Percentiles rank a stretch among this genome's conserved stretches.
Conservation (phyloP, 345 rosid genomes). For the Rhodamnia rubescens region DNA sequence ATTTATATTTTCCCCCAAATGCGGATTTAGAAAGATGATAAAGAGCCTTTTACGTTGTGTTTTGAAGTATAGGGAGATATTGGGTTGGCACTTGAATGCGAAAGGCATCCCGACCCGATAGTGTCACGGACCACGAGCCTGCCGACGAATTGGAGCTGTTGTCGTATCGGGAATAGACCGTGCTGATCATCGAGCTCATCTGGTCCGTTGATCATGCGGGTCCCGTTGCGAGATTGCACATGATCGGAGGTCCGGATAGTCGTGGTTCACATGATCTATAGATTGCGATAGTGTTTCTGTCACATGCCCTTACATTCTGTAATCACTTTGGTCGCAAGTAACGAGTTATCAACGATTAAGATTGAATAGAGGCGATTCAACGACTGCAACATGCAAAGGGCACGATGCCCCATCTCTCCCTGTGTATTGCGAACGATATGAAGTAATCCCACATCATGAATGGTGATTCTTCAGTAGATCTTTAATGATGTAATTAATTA, state of each 20-base stretch:
- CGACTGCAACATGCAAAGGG: too few relatives aligned
- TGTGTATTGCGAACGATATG: not conserved
- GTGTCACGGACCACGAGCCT: not conserved
- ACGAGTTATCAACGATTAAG: too few relatives aligned
- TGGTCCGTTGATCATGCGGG: not conserved
- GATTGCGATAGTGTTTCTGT: not conserved
- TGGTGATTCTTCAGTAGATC: not conserved
- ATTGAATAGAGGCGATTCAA: too few relatives aligned
- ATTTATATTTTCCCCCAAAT: not conserved
- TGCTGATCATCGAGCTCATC: not conserved
- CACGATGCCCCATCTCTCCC: not conserved
- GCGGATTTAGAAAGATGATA: not conserved
- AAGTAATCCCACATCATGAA: not conserved
- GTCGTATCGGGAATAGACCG: not conserved
- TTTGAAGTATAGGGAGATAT: not conserved
- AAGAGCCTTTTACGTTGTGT: not conserved
- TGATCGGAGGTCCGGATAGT: not conserved
- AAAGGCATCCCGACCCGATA: not conserved
- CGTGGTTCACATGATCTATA: not conserved
- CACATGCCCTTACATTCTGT: too few relatives aligned
- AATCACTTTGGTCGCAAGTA: too few relatives aligned
- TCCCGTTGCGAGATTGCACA: too few relatives aligned
- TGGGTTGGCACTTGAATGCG: not conserved
- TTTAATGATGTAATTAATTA: not conserved
- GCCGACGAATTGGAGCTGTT: not conserved